Conservation (phyloP, 345 rosid species). For the Fremontodendron californicum region DNA sequence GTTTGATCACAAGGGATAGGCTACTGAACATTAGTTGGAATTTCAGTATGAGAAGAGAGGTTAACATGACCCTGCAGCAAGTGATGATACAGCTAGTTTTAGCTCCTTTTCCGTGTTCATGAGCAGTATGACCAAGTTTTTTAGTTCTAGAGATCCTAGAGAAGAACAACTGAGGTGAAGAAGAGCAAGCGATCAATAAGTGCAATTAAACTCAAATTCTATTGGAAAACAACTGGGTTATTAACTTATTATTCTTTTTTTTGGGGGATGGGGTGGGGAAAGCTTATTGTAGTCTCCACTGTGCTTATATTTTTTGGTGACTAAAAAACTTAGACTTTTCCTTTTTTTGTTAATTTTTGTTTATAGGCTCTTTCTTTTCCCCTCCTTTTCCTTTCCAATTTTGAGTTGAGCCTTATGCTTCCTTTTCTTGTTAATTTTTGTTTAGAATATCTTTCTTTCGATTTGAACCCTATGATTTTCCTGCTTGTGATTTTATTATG, state of each 20-base stretch:
- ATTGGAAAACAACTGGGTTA: neutral
- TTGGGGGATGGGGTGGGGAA: neutral
- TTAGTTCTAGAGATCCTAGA: neutral
- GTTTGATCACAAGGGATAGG: neutral
- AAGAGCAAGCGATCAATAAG: neutral
- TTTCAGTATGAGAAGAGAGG: neutral
- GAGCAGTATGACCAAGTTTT: neutral
- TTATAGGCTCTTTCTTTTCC: neutral
- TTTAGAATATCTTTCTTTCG: neutral
- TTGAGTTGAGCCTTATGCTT: neutral
- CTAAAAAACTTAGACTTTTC: neutral
- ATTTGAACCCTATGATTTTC: neutral
- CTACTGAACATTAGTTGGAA: slow-evolving; percentile 1
- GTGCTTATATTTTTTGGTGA: neutral
- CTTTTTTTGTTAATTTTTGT: neutral
- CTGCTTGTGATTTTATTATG: neutral
- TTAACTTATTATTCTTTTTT: neutral
- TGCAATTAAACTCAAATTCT: neutral
- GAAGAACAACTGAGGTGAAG: neutral
- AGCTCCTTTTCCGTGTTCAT: neutral
- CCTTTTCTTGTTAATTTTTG: neutral
- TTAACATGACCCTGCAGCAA: neutral
- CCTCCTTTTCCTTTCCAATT: neutral
- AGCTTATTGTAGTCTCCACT: neutral
- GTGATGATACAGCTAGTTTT: neutral